Conservation (phyloP, 2,329 filamentous ascomycete genomes). For the Penicillium sp. region DNA sequence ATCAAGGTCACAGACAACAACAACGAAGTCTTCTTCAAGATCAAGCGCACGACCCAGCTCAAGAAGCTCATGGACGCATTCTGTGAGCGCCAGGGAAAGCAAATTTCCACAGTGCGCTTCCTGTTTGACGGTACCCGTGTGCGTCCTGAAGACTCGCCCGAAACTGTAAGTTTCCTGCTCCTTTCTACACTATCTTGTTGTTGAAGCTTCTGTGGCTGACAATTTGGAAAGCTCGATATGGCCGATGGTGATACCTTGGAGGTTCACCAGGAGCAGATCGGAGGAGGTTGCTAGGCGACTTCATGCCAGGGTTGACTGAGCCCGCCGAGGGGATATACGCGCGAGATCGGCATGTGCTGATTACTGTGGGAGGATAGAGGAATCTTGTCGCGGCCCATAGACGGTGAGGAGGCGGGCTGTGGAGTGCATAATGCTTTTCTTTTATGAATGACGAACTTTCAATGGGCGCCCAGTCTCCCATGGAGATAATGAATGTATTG, state of each 20-base stretch:
- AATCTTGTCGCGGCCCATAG: constrained; percentile 6
- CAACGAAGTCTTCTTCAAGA: constrained; percentile 99
- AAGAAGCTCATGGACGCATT: constrained; percentile 99
- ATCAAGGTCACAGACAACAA: constrained; percentile 99
- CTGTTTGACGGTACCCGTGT: constrained; percentile 95
- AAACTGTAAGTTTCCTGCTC: constrained; percentile 62
- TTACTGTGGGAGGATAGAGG: not conserved
- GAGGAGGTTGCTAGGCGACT: constrained; percentile 58
- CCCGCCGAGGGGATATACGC: not conserved
- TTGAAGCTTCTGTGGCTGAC: constrained; percentile 17
- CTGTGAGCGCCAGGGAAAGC: constrained; percentile 93
- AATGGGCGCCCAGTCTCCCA: constrained; percentile 8
- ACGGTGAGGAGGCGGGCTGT: constrained; percentile 7
- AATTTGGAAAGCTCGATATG: constrained; percentile 76
- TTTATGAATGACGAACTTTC: constrained; percentile 24
- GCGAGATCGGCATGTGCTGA: not conserved
- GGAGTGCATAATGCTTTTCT: constrained; percentile 15
- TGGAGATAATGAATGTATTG: constrained; percentile 4
- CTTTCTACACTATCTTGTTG: not conserved
- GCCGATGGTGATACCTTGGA: constrained; percentile 91
- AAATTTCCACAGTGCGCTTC: constrained; percentile 78
- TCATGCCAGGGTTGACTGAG: not conserved
- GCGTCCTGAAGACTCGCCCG: constrained; percentile 81
- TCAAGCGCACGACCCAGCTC: constrained; percentile 91
- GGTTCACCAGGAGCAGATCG: constrained; percentile 97